A percentile compares a stretch with the other conserved stretches of the same genome.
Evolutionary conservation across 1,139 yeast genomes (phyloP).

Genomic region (Kluyveromyces sp.): DNA sequence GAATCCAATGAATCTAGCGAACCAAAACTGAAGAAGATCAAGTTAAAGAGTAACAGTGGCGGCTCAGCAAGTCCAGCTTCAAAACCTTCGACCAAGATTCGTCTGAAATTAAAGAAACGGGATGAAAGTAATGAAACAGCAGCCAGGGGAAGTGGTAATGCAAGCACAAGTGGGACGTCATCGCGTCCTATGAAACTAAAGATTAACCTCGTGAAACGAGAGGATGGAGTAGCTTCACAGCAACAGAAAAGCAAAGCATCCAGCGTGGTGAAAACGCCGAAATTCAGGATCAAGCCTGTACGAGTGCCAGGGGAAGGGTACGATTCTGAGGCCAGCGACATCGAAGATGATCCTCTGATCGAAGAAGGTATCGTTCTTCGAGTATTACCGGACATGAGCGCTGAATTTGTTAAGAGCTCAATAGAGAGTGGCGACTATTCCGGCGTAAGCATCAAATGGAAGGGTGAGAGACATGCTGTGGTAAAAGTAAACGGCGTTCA

Average conservation of each 20-base stretch:
- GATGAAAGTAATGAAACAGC: constrained; percentile 1
- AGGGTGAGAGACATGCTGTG: constrained; percentile 66
- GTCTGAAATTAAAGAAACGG: constrained; percentile 30
- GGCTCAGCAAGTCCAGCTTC: constrained; percentile 7
- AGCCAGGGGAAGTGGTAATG: constrained; percentile 8
- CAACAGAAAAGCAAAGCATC: constrained; percentile 10
- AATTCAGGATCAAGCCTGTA: constrained; percentile 74
- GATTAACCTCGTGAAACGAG: constrained; percentile 26
- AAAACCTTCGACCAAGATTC: constrained; percentile 27
- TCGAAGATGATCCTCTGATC: constrained; percentile 88
- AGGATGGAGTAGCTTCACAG: constrained; percentile 13
- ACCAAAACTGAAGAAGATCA: constrained; percentile 23
- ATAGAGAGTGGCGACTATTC: constrained; percentile 76
- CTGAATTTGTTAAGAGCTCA: constrained; percentile 70
- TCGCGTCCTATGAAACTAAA: constrained; percentile 21
- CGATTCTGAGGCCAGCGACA: constrained; percentile 94
- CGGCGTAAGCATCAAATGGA: constrained; percentile 71
- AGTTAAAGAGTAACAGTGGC: constrained; percentile 19
- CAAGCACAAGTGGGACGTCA: constrained; percentile 10
- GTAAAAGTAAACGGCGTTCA: constrained; percentile 44
- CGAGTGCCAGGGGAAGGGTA: constrained; percentile 91
- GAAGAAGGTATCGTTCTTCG: constrained; percentile 82
- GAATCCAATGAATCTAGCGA: constrained; percentile 15
- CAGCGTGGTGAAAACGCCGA: constrained; percentile 39
- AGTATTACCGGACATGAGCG: constrained; percentile 58